phyloP scores from a whole-genome alignment of 176 grass and related monocot genomes.

The Pharus latifolius region DNA sequence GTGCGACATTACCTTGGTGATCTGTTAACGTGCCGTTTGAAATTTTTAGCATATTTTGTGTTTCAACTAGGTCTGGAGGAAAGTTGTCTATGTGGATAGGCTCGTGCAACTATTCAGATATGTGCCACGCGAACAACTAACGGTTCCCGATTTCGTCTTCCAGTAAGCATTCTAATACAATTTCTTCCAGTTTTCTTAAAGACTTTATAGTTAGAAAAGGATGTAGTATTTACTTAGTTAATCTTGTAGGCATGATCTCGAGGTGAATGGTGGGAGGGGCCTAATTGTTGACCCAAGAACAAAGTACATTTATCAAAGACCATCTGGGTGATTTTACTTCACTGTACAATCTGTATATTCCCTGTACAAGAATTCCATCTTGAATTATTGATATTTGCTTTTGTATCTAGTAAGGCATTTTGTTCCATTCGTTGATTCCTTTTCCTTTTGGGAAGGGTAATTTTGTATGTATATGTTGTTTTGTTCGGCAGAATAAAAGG shows the following conservation, averaged over 20 bases:
- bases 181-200: neutral
- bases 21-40: neutral
- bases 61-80: slow-evolving; percentile 76
- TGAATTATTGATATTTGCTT: neutral
- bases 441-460: neutral
- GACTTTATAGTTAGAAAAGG: neutral
- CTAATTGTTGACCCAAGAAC: slow-evolving; percentile 94
- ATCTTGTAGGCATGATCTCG: slow-evolving; percentile 72
- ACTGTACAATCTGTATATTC: slow-evolving; percentile 8
- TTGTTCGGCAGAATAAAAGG: slow-evolving; percentile 24
- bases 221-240: neutral
- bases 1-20: neutral
- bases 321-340: slow-evolving; percentile 43
- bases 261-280: slow-evolving; percentile 91
- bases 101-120: slow-evolving; percentile 91
- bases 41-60: neutral
- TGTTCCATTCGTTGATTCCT: slow-evolving; percentile 31
- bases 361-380: slow-evolving; percentile 16
- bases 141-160: slow-evolving; percentile 96
- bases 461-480: slow-evolving; percentile 17
- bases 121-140: slow-evolving; percentile 91
- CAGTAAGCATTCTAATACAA: slow-evolving; percentile 52
- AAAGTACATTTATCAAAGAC: slow-evolving; percentile 92
- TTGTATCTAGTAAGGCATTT: slow-evolving; percentile 20
- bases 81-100: slow-evolving; percentile 80